Conservation (phyloP, 371 early-diverging fungal species). For the Blakeslea trispora region DNA sequence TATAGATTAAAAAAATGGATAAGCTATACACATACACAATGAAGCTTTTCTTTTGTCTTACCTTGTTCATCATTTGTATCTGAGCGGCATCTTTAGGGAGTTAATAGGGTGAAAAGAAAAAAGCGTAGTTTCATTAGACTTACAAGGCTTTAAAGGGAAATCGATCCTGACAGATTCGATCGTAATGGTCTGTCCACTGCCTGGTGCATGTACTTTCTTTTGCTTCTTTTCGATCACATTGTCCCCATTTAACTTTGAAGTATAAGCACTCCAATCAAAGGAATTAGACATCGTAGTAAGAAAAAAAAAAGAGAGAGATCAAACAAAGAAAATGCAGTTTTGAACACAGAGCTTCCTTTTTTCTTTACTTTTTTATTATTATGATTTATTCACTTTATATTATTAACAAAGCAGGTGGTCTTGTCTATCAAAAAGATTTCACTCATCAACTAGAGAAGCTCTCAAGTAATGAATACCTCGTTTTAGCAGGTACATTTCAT, state of each 20-base stretch:
- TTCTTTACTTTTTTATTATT: constrained; percentile 1
- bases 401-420: constrained; percentile 96
- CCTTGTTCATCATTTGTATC: constrained; percentile 61
- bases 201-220: constrained; percentile 1
- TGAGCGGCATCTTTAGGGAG: constrained; percentile 50
- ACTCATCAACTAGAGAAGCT: constrained; percentile 78
- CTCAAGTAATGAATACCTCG: constrained; percentile 93
- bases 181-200: constrained; percentile 14
- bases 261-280: neutral
- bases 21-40: too few species aligned
- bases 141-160: constrained; percentile 61
- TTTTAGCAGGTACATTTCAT: constrained; percentile 96
- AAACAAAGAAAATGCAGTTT: too few species aligned
- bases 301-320: neutral
- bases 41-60: too few species aligned
- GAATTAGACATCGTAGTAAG: neutral
- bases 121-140: constrained; percentile 3
- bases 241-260: neutral
- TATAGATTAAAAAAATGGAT: constrained; percentile 12
- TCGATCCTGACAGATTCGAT: constrained; percentile 47
- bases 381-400: constrained; percentile 94
- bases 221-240: neutral
- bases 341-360: neutral
- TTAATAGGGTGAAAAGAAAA: neutral
- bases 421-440: constrained; percentile 93